Base-by-base conservation (phyloP, 805 yeast species). In the Ogataea zsoltii region DNA sequence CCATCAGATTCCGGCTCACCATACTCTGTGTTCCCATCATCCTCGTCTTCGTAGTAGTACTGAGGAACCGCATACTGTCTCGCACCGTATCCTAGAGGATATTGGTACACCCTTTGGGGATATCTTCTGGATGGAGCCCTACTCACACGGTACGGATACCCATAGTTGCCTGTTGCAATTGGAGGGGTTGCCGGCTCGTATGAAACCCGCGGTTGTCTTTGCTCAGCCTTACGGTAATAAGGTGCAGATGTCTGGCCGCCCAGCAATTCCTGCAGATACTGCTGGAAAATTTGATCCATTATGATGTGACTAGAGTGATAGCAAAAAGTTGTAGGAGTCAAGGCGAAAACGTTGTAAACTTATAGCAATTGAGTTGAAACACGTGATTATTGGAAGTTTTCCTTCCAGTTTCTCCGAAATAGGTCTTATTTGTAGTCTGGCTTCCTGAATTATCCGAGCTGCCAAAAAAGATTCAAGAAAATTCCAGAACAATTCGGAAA, bases 271-370 rank as follows among this genome's bases (percentile, higher is more conserved):
- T 46, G 38, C 4, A 54, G 30, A 28, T 51, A 49, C 33, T 54
- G 55, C 38, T 54, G 53, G 35, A 54, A 39, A 19, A 48, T 44
- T 33, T 49, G 51, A 40, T 54, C 57, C 57, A 54, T 54, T 29
- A 9, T 42, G 31, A 17, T 13, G 11, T 40, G 21, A 16, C 11
- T 31, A 21, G 15, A n/a, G 18, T 12, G 15, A 19, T 28, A 30
- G 16, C 16, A 9, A 29, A 9, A 21, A 21, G 33, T 17, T 33
- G 36, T 17, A 9, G 36, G 25, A 5, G 26, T 21, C 25, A 21
- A 21, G 25, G 25, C 33, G 16, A 29, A 12, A 29, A 11, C 11
- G 6, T 29, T 29, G 7, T 29, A 11, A n/a, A 5, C 12, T 21
- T 6, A 21, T 21, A 21, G 25, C 25, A 21, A 21, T 21, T 21